Evolutionary conservation across 352 stramenopile species (phyloP).

Genomic region (Phytophthora litchii): DNA sequence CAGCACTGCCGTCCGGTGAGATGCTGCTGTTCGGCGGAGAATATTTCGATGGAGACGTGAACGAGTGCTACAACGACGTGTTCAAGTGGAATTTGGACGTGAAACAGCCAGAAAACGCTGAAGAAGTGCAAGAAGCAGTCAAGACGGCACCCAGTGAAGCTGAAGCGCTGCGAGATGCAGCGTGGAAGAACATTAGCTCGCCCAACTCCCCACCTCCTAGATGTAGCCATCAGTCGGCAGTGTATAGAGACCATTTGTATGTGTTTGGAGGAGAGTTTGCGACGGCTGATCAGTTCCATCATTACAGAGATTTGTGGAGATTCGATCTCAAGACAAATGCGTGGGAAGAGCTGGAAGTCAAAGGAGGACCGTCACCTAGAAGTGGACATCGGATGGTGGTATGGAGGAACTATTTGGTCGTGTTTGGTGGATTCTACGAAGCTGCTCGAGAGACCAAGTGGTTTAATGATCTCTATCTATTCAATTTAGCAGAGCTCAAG

Average conservation of each 20-base stretch:
- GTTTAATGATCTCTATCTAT: conserved; percentile 96
- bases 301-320: conserved; percentile 94
- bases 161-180: conserved; percentile 33
- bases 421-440: conserved; percentile 99
- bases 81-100: conserved; percentile 92
- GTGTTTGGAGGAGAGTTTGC: conserved; percentile 98
- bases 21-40: conserved; percentile 97
- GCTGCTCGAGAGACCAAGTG: conserved; percentile 91
- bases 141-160: conserved; percentile 16
- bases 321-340: conserved; percentile 94
- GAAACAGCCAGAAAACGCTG: conserved; percentile 13
- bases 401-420: conserved; percentile 95
- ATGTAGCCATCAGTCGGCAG: conserved; percentile 95
- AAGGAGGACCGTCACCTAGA: conserved; percentile 75
- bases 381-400: conserved; percentile 95
- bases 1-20: conserved; percentile 70
- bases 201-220: conserved; percentile 88
- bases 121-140: conserved; percentile 20
- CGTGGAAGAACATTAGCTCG: conserved; percentile 92
- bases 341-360: conserved; percentile 93
- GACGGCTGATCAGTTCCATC: conserved; percentile 97
- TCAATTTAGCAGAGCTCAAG: conserved; percentile 90
- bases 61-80: conserved; percentile 96
- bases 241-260: conserved; percentile 96
- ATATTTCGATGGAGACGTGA: conserved; percentile 97